Base-by-base conservation (phyloP, 2,329 filamentous ascomycete species). In the Phialophora macrospora region DNA sequence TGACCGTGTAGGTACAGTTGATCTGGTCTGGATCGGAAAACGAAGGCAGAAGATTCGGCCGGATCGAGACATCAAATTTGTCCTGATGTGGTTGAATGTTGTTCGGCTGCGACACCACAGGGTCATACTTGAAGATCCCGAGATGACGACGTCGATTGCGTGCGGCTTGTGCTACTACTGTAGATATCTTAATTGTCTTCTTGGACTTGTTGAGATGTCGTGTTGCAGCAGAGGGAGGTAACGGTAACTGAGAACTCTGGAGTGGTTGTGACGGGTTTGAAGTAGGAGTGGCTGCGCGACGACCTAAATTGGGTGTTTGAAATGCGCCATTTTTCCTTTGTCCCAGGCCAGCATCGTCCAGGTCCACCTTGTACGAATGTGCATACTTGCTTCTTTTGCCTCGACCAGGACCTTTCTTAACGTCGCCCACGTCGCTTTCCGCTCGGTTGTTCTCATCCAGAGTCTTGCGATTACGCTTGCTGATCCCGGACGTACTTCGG, bases 1-100 rank as follows among this genome's bases (percentile, higher is more conserved):
- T 92, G 67, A 99, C 85, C 0, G 92, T 97, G 68, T 96, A 87
- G 0, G 91, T 96, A 75, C 92, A 96, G 73, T 98, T 98, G 71
- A 93, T 90, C 66, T 92, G 91, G 52, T 86, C 88, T 69, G 90
- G 80, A 14, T 69, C 67, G 20, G 55, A 55, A 48, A 94, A 91
- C 67, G 87, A 86, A 0, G 94, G 94, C 1, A 97, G 81, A 0
- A 91, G 90, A 60, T 85, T 88, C 0, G 90, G 92, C 30, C 80
- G 85, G 24, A 83, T 84, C 4, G 81, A 82, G 70, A 85, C 88
- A 48, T 84, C 82, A 67, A 86, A 84, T 68, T 85, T 85, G 61
- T 82, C 79, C 70, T 83, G 83, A 28, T 30, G 61, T 11, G 65
- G 48, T 34, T 48, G 61, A 41, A 41, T 24, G 20, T 48, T 22